Base-by-base conservation (phyloP, 306 rosid species). In the Sindora glabra region DNA sequence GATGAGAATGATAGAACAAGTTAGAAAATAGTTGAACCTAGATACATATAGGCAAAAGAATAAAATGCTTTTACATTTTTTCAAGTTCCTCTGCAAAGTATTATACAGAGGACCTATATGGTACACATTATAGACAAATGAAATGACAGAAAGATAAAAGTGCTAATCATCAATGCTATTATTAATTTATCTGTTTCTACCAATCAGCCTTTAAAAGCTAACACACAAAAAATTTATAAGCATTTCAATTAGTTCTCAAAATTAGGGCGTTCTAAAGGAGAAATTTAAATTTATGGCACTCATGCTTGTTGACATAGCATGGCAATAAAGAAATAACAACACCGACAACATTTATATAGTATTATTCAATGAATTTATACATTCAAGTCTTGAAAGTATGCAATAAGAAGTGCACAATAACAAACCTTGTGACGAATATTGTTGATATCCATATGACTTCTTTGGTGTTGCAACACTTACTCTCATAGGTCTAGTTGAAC, bases 401-500 rank as follows among this genome's bases (percentile, higher is more conserved):
- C n/a, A 54, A 48, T 49, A 47, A 45, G 6, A 11, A 27, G 67
- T 47, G 68, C 17, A 64, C 37, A 22, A 37, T 24, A 61, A 56
- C 72, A 74, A 67, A 86, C 97, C 97, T 83, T 89, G 97, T 48
- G 97, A 89, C 68, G 79, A 79, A 73, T 86, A 89, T 53, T 81
- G 94, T 65, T 81, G 96, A 63, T 69, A 79, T 26, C 95, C 95
- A 54, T 87, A 74, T 16, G 89, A 81, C 61, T 89, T 89, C 77
- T 89, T 89, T 37, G 97, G 97, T 0, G 97, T 89, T 25, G 97
- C 97, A 69, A 86, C 95, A 53, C 97, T 89, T 30, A 86, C 45
- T 41, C 97, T 68, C 97, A 89, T 89, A 18, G 97, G 83, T 65
- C 97, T 77, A 71, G 82, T 86, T 1, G 95, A 89, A 77, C 97